Evolutionary conservation across 202 grass and related monocot species (phyloP), one percentile per base, ranked within the genome.

Genomic region (Bolboschoenoplectus hybrid): DNA sequence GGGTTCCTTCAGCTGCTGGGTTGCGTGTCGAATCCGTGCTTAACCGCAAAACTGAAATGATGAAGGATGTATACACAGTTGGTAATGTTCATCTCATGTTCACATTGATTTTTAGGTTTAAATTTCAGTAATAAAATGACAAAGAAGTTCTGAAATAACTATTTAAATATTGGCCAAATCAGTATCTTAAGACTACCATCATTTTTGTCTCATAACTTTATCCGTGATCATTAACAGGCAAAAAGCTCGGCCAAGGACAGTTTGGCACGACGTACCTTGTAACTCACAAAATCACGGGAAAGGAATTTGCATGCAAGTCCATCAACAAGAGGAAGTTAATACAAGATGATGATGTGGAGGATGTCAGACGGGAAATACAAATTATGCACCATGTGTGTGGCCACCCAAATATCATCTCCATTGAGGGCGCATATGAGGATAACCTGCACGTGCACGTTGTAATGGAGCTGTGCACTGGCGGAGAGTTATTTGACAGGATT

Each of bases 361-460:
- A 97, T 82, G 95, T 97, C 34, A 80, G 82, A 1, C 87, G 92
- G 13, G 95, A 97, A 88, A 97, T 97, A 87, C 95, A 97, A 87
- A 97, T 97, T 81, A 97, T 97, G 94, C 92, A 97, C 89, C 94
- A 97, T 88, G 85, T 97, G 0, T 84, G 90, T 0, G 94, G 92
- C 0, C 91, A 91, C 73, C 91, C 92, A 0, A 93, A 86, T 84
- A 90, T 97, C 40, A 88, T 97, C 61, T 88, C 74, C 53, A 94
- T 97, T 84, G 46, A 88, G 1, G 95, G 91, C 1, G 89, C 95
- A 0, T 97, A 93, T 45, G 95, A 97, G 81, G 95, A 97, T 63
- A 88, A 85, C 0, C 82, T 94, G 2, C 91, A 91, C 0, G 92
- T 97, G 71, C 91, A 97, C 80, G 88, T 97, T 0, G 92, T 97